Base-by-base conservation (phyloP, 768 basidiomycete genomes). In the Tulasnella calospora region DNA sequence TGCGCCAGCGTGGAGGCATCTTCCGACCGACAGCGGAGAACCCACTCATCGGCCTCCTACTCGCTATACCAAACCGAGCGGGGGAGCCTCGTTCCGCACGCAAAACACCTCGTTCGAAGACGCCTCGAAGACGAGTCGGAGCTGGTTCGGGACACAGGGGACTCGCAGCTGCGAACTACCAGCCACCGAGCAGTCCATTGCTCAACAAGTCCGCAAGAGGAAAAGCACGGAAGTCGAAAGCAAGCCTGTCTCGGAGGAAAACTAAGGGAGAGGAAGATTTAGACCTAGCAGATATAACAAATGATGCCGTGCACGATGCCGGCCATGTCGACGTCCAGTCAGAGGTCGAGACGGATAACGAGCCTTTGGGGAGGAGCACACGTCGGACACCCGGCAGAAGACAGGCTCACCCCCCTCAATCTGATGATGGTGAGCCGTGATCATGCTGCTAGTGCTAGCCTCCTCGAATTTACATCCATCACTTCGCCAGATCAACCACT, bases 1-100 rank as follows among this genome's bases (percentile, higher is more conserved):
- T 78, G 57, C 76, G 76, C 44, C 76, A 78, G 51, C 35, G 76
- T 2, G 73, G 73, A 47, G 76, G 76, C 41, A 78, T 71, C 35
- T 78, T 78, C 76, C 35, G 40, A 47, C 76, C 76, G 17, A 35
- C 41, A 21, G 27, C n/a, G 36, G 76, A 78, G 41, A 78, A 78
- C 69, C 69, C 69, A 15, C 67, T 78, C 41, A 78, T 78, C 40
- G 71, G 30, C 41, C 61, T 78, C 35, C 51, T 78, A 15, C 76
- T 78, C 33, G 61, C 76, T 0, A 41, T 78, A 55, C 76, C 76
- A 35, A 55, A 76, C 17, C 44, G 35, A n/a, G 46, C 47, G 0
- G 51, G 21, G 13, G 46, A 21, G 74, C 38, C 73, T 33, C 7
- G 41, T 8, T 33, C 38, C 15, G 13, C 40, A 0, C 73, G 41